Conservation (phyloP, 2,329 filamentous ascomycete genomes). For the Paraphaeosphaeria minitans region DNA sequence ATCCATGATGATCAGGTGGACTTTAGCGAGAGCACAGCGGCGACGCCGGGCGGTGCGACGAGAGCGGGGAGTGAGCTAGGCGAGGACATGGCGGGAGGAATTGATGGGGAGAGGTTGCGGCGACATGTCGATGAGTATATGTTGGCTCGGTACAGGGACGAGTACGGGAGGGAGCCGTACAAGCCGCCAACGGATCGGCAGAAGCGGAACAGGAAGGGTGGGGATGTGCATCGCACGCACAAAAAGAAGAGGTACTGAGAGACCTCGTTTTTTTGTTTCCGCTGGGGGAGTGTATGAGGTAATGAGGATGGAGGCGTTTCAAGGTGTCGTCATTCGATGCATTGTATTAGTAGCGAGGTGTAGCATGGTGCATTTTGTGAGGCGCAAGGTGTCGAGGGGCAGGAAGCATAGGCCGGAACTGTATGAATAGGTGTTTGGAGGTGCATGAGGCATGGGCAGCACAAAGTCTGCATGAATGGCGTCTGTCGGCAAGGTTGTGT, state of each 20-base stretch:
- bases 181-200: slow-evolving; percentile 20
- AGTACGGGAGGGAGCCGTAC: slow-evolving; percentile 42
- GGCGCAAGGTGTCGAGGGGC: neutral
- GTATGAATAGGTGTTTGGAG: neutral
- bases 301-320: neutral
- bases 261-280: no score
- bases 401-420: neutral
- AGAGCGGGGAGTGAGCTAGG: slow-evolving; percentile 27
- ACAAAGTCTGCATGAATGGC: neutral
- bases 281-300: neutral
- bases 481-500: neutral
- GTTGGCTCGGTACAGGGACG: slow-evolving; percentile 35
- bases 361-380: neutral
- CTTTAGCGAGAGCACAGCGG: slow-evolving; percentile 36
- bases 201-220: slow-evolving; percentile 1
- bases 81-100: slow-evolving; percentile 24
- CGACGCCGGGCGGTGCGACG: slow-evolving; percentile 28
- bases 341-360: neutral
- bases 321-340: neutral
- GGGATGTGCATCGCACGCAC: neutral
- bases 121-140: slow-evolving; percentile 47
- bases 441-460: neutral
- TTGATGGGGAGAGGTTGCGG: slow-evolving; percentile 22
- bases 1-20: slow-evolving; percentile 52
- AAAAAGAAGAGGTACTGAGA: slow-evolving; percentile 6